phyloP scores from a whole-genome alignment of 2,329 filamentous ascomycete genomes.

The Fusarium camptoceras region DNA sequence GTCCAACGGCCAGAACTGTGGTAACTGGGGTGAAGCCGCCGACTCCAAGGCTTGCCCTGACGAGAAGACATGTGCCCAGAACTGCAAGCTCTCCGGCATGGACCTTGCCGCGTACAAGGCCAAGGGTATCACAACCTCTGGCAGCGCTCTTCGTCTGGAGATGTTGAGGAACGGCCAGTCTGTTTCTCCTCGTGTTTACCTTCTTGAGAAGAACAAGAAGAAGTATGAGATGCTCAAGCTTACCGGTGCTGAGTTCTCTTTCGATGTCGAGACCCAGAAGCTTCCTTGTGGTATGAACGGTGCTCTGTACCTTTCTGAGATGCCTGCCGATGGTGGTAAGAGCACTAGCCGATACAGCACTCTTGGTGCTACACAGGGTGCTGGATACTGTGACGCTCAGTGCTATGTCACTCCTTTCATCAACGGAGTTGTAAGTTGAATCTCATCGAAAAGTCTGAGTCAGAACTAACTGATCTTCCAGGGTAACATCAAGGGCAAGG shows the following conservation, averaged over 20 bases:
- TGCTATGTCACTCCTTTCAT: constrained; percentile 65
- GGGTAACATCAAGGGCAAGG: constrained; percentile 37
- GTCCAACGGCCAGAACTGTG: constrained; percentile 46
- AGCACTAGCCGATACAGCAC: constrained; percentile 60
- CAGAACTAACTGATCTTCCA: not conserved
- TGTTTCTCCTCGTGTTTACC: constrained; percentile 64
- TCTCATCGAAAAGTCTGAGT: rapidly evolving
- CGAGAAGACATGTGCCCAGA: constrained; percentile 61
- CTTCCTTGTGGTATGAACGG: constrained; percentile 76
- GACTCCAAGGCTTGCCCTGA: constrained; percentile 61
- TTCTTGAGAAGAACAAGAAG: constrained; percentile 64
- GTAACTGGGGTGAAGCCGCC: constrained; percentile 39
- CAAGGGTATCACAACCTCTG: constrained; percentile 50
- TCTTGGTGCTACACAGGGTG: constrained; percentile 70
- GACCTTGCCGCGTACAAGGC: constrained; percentile 60
- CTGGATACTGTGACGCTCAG: constrained; percentile 73
- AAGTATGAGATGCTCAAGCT: constrained; percentile 72
- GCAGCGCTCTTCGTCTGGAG: constrained; percentile 48
- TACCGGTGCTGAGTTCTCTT: constrained; percentile 71
- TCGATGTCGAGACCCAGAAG: constrained; percentile 73
- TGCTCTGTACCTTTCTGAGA: constrained; percentile 70
- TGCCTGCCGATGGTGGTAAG: constrained; percentile 69
- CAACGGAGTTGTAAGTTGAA: constrained; percentile 57
- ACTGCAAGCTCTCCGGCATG: constrained; percentile 66
- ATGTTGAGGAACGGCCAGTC: constrained; percentile 23